phyloP scores from a whole-genome alignment of 495 filamentous ascomycete genomes.

The Annulohypoxylon maeteangense region DNA sequence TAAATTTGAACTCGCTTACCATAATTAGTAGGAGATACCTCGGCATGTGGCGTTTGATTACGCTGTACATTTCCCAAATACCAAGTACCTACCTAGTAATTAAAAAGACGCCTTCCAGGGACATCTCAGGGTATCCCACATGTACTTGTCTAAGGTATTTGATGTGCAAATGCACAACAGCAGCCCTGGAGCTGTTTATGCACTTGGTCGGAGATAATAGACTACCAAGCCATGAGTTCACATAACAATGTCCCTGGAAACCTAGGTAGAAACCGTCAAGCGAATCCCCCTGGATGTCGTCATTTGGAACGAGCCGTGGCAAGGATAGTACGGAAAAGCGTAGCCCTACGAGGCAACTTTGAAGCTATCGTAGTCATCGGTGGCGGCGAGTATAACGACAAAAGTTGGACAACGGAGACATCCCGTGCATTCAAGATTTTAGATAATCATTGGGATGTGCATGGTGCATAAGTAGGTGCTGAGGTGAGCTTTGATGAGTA shows the following conservation, averaged over 20 bases:
- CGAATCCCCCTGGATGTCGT: not conserved
- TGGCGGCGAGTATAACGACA: not conserved
- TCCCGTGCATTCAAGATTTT: not conserved
- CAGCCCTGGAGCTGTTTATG: not conserved
- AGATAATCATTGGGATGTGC: conserved; percentile 27
- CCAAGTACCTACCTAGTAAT: not conserved
- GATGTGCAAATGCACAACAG: not conserved
- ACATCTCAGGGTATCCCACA: not conserved
- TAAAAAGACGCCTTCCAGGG: not conserved
- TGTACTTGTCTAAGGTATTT: not conserved
- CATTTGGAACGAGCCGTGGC: not conserved
- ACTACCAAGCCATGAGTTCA: not conserved
- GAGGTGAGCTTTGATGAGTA: conserved; percentile 32
- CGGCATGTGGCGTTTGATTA: not conserved
- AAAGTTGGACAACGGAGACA: not conserved
- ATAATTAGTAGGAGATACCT: not conserved
- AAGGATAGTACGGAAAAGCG: not conserved
- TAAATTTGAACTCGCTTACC: conserved; percentile 2
- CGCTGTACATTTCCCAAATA: not conserved
- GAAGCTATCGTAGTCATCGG: not conserved
- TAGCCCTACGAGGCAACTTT: not conserved
- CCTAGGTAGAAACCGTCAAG: not conserved
- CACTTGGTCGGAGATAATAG: not conserved
- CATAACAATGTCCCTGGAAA: not conserved
- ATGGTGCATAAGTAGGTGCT: conserved; percentile 43